phyloP scores from a whole-genome alignment of 495 filamentous ascomycete species.

The Trichoderma erinaceum region DNA sequence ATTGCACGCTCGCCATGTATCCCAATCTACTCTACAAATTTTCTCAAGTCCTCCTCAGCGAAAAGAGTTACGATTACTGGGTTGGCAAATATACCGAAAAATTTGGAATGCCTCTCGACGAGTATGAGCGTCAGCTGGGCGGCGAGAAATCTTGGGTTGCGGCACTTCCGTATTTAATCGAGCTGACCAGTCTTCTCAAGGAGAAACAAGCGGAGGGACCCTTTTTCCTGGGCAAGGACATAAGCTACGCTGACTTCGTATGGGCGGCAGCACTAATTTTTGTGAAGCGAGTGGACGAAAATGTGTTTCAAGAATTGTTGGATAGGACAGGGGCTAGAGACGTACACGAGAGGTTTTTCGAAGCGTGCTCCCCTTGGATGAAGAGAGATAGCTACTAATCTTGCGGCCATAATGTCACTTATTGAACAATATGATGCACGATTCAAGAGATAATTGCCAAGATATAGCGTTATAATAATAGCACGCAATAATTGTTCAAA shows the following conservation, averaged over 20 bases:
- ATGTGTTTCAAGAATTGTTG: conserved; percentile 28
- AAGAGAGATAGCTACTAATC: conserved; percentile 25
- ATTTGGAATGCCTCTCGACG: conserved; percentile 36
- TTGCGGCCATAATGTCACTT: background rate
- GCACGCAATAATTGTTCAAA: no score
- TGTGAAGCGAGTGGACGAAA: conserved; percentile 27
- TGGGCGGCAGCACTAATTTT: conserved; percentile 36
- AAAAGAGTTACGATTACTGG: conserved; percentile 41
- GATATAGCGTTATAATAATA: no score
- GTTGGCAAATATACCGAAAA: conserved; percentile 29
- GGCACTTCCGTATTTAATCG: conserved; percentile 30
- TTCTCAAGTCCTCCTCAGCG: conserved; percentile 33
- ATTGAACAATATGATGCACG: no score
- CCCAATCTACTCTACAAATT: conserved; percentile 32
- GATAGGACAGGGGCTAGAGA: conserved; percentile 29
- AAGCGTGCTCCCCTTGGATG: conserved; percentile 35
- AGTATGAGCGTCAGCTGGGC: conserved; percentile 34
- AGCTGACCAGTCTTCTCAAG: conserved; percentile 43
- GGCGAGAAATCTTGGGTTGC: conserved; percentile 33
- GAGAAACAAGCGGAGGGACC: conserved; percentile 40
- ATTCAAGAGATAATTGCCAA: no score
- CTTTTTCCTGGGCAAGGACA: conserved; percentile 36
- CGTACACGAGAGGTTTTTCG: conserved; percentile 32
- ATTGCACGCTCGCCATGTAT: conserved; percentile 20
- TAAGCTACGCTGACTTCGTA: conserved; percentile 39